Percentiles rank a stretch among this genome's conserved stretches.
Evolutionary conservation across 2,329 filamentous ascomycete genomes (phyloP).

Genomic region (Saccharata proteae): DNA sequence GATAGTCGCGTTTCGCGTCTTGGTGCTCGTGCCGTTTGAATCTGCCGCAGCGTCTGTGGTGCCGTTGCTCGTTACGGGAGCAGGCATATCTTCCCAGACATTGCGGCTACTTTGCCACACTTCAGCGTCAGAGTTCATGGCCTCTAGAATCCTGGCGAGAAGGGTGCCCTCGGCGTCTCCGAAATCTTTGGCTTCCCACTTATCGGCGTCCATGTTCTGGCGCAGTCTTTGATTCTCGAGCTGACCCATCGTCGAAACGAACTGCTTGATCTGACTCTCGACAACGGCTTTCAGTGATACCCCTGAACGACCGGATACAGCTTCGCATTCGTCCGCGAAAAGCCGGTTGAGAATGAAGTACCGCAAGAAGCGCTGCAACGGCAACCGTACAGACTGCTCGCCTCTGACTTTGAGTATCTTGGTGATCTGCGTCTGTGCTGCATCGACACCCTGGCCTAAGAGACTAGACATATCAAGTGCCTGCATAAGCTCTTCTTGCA

Average conservation of each 20-base stretch:
- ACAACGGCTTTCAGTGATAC: slow-evolving; percentile 66
- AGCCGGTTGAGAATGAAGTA: slow-evolving; percentile 74
- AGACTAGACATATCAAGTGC: slow-evolving; percentile 67
- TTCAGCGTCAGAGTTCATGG: slow-evolving; percentile 57
- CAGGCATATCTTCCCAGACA: slow-evolving; percentile 15
- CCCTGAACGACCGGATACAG: slow-evolving; percentile 67
- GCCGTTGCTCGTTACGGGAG: slow-evolving; percentile 17
- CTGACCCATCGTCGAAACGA: slow-evolving; percentile 60
- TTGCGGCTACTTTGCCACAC: slow-evolving; percentile 51
- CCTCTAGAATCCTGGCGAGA: slow-evolving; percentile 52
- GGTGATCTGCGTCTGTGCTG: slow-evolving; percentile 60
- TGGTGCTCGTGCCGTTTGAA: slow-evolving; percentile 22
- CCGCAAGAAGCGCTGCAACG: slow-evolving; percentile 59
- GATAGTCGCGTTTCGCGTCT: slow-evolving; percentile 55
- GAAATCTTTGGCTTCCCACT: slow-evolving; percentile 70
- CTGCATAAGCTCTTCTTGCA: slow-evolving; percentile 65
- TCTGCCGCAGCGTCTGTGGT: slow-evolving; percentile 33
- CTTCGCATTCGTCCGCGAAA: slow-evolving; percentile 79
- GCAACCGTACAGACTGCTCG: slow-evolving; percentile 57
- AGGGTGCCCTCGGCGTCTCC: slow-evolving; percentile 47
- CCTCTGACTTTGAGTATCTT: slow-evolving; percentile 67
- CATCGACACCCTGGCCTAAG: slow-evolving; percentile 67
- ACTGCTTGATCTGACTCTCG: slow-evolving; percentile 71
- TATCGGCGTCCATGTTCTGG: slow-evolving; percentile 66
- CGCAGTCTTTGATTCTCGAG: slow-evolving; percentile 62